Conservation (phyloP, 164 flowering plant genomes). For the Berberis vulgaris region DNA sequence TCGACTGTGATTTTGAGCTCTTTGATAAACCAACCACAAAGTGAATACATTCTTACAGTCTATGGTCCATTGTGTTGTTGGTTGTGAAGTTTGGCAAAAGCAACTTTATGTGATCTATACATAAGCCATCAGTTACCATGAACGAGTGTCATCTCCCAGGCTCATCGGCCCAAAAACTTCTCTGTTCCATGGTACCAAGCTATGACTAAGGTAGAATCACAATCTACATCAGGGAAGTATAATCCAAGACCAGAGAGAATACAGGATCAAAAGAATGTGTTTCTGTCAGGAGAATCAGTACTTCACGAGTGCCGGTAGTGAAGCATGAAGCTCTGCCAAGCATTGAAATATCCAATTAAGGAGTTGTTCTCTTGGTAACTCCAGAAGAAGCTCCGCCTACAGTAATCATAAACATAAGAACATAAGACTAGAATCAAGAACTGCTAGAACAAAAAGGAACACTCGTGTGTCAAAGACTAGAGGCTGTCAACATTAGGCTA, state of each 20-base stretch:
- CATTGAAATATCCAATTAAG: constrained; percentile 90
- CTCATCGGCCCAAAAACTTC: not conserved
- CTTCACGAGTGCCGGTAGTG: constrained; percentile 78
- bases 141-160: not conserved
- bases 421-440: not conserved
- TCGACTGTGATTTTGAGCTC: too few species aligned
- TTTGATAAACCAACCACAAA: too few species aligned
- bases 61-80: too few species aligned
- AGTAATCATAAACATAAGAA: constrained; percentile 4
- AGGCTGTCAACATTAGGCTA: too few species aligned
- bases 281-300: constrained; percentile 30
- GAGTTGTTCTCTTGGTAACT: constrained; percentile 84
- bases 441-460: too few species aligned
- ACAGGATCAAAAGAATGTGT: not conserved
- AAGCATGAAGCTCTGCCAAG: constrained; percentile 71
- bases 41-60: too few species aligned
- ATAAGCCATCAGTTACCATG: not conserved
- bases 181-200: not conserved
- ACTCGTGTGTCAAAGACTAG: too few species aligned
- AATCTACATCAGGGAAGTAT: not conserved
- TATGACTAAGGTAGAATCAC: not conserved
- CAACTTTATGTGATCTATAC: too few species aligned
- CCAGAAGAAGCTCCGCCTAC: constrained; percentile 91
- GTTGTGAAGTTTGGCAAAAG: too few species aligned
- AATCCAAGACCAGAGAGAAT: too few species aligned